Evolutionary conservation across 1,139 yeast genomes (phyloP), one percentile per base, ranked within the genome.

Genomic region (Pichia sp.): DNA sequence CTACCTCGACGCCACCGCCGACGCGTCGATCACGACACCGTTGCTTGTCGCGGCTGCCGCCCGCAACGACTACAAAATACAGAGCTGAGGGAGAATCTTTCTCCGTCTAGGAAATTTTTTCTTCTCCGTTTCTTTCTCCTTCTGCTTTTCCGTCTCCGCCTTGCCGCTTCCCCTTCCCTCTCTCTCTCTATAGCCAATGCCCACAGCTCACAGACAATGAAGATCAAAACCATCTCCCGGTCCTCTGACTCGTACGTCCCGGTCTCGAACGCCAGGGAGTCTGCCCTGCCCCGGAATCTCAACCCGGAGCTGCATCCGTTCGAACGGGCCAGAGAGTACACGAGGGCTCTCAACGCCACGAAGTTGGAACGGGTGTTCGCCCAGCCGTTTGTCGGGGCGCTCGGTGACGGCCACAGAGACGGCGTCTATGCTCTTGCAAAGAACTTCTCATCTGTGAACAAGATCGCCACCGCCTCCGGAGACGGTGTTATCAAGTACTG

Each of bases 291-390:
- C 0, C 78, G 99, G 57, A 95, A 95, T 69, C 74, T 95, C 64
- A 86, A 93, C 65, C 97, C 99, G 2, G 96, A 95, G 21, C 74
- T 93, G 49, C 99, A 95, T 70, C 99, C 98, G 0, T 93, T 93
- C 65, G 98, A 95, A 70, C 77, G 98, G 60, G 97, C 98, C 3
- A 76, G 99, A 66, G 99, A 95, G 69, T 95, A 95, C 65, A 88
- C 97, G 18, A 80, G 91, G 60, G 99, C 99, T 1, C 71, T 95
- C 51, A 91, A 90, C 54, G 98, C 99, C 25, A 91, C 98, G 18
- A 95, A 95, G 68, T 70, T 95, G 71, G 98, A 91, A 66, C 76
- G 97, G 60, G 86, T 93, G 88, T 93, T 95, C 78, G 99, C 99
- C 0, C 91, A 91, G 66, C 99, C 99, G 5, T 93, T 95, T 69